Base-by-base conservation (phyloP, 352 stramenopile species). In the Pythium apleroticum region DNA sequence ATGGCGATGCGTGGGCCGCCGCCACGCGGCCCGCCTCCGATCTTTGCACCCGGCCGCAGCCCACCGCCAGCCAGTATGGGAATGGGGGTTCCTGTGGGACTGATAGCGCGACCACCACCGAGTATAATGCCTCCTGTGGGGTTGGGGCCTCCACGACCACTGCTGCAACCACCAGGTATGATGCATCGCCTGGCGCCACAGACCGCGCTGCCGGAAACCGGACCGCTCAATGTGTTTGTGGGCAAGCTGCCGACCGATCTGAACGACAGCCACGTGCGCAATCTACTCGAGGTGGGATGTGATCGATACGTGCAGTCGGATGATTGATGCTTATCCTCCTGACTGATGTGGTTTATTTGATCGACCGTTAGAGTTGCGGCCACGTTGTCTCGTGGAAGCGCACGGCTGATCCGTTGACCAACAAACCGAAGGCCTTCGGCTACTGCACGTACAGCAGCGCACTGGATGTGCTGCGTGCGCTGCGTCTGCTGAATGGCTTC, bases 231-330 rank as follows among this genome's bases (percentile, higher is more conserved):
- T 33, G 68, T 84, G 46, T 86, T 86, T 68, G 73, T 86, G 20
- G 77, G 77, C 46, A 80, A 86, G 53, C 45, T 86, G n/a, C 77
- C 77, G 12, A 66, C 68, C 14, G 75, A 84, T 70, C 60, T 86
- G 14, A 75, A 81, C 57, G 77, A 86, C 60, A 76, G 69, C 35
- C 76, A 82, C 71, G 73, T 86, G 50, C 77, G 77, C 30, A 71
- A 79, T 56, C 57, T 86, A n/a, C 75, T 86, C 11, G 77, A 82
- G 73, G 74, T 81, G 17, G 19, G 69, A 65, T 43, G 12, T 37
- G 37, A 19, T 27, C 22, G n/a, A 22, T 56, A 22, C 17, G 24
- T 8, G 11, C 22, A 14, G 30, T 9, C 11, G n/a, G 25, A 14
- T 33, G 30, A 58, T 37, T 31, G 30, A 46, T 27, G 11, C 9